Evolutionary conservation across 1,284 basidiomycete genomes (phyloP).

Genomic region (Malassezia dermatis): DNA sequence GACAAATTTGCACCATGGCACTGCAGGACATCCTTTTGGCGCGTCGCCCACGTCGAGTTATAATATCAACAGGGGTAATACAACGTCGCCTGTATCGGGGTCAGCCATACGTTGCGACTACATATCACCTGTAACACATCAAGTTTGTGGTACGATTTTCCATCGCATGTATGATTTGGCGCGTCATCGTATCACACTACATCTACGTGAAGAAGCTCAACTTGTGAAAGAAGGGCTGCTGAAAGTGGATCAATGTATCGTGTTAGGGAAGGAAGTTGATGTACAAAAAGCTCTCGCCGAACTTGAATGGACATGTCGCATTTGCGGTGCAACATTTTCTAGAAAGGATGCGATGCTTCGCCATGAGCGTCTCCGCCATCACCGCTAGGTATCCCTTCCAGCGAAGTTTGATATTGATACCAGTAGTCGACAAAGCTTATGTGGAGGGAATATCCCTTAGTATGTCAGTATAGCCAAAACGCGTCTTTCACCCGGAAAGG

Average conservation of each 20-base stretch:
- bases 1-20: neutral
- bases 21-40: neutral
- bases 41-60: neutral
- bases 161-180: slow-evolving; percentile 46
- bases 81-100: neutral
- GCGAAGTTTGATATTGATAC: neutral
- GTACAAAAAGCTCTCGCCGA: slow-evolving; percentile 37
- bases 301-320: slow-evolving; percentile 45
- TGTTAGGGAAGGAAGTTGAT: slow-evolving; percentile 46
- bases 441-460: neutral
- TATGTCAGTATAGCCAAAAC: neutral
- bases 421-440: neutral
- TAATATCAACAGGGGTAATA: neutral
- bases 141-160: slow-evolving; percentile 40
- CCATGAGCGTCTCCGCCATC: slow-evolving; percentile 32
- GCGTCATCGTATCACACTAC: slow-evolving; percentile 44
- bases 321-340: slow-evolving; percentile 28
- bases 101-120: slow-evolving; percentile 40
- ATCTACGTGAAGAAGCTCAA: slow-evolving; percentile 39
- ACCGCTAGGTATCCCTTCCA: neutral
- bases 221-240: slow-evolving; percentile 34
- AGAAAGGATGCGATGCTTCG: slow-evolving; percentile 43
- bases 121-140: slow-evolving; percentile 31
- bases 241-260: slow-evolving; percentile 34
- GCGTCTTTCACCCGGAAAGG: neutral